Evolutionary conservation across 768 basidiomycete species (phyloP).

Genomic region (Xerocomus brunneocitrinus): DNA sequence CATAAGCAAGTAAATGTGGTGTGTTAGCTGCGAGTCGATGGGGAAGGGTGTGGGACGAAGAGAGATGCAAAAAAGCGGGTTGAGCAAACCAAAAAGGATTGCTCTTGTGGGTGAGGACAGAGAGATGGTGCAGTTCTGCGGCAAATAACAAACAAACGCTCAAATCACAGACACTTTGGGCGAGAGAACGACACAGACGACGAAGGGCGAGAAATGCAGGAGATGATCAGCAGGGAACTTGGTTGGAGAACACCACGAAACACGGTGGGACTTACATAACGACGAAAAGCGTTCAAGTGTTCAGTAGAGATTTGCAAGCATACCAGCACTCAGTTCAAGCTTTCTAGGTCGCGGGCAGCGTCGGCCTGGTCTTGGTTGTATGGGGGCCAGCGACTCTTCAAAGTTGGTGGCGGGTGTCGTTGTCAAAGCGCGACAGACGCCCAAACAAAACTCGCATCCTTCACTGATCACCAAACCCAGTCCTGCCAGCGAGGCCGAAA

Average conservation of each 20-base stretch:
- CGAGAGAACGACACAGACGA: conserved; percentile 13
- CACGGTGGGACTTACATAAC: conserved; percentile 35
- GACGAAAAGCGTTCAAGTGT: conserved; percentile 14
- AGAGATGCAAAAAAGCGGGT: conserved; percentile 22
- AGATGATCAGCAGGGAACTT: conserved; percentile 22
- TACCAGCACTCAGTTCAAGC: conserved; percentile 29
- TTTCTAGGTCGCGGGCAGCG: conserved; percentile 18
- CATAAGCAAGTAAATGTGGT: conserved; percentile 29
- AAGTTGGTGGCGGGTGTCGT: conserved; percentile 27
- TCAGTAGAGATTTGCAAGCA: conserved; percentile 27
- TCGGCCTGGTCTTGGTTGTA: conserved; percentile 20
- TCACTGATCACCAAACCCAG: conserved; percentile 28
- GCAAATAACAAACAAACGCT: conserved; percentile 31
- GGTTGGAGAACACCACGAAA: conserved; percentile 20
- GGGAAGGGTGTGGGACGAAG: conserved; percentile 13
- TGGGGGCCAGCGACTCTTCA: conserved; percentile 23
- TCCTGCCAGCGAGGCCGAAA: conserved; percentile 13
- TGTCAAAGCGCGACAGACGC: conserved; percentile 25
- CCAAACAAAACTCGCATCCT: conserved; percentile 23
- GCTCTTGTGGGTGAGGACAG: conserved; percentile 22
- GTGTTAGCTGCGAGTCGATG: conserved; percentile 17
- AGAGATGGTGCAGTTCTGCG: conserved; percentile 15
- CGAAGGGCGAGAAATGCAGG: conserved; percentile 15
- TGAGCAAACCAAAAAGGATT: conserved; percentile 26
- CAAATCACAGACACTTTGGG: conserved; percentile 27